Conservation (phyloP, 257 asterid species). For the Jacaranda mimosifolia region DNA sequence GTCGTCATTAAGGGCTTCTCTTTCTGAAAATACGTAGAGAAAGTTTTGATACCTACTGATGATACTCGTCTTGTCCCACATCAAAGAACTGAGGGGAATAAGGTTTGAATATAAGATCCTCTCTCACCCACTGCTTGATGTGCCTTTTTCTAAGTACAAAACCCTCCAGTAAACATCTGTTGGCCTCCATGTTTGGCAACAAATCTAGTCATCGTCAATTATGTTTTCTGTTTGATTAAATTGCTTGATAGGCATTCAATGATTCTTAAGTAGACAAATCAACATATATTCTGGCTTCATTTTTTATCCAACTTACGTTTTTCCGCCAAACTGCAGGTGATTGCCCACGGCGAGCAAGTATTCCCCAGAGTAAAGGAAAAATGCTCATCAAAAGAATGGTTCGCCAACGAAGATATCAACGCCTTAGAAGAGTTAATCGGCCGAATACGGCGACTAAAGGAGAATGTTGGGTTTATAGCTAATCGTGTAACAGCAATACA, state of each 20-base stretch:
- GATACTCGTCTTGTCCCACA: too few relatives aligned
- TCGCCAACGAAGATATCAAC: constrained; percentile 71
- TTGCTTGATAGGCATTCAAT: too few relatives aligned
- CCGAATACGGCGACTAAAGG: constrained; percentile 87
- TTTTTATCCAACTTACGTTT: neutral
- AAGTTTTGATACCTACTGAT: neutral
- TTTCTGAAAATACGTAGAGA: neutral
- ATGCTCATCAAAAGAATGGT: constrained; percentile 91
- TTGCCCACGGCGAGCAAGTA: constrained; percentile 93
- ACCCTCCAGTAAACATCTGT: too few relatives aligned
- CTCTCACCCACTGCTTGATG: too few relatives aligned
- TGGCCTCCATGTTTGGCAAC: too few relatives aligned
- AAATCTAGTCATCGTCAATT: too few relatives aligned
- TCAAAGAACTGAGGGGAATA: too few relatives aligned
- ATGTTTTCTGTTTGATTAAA: too few relatives aligned
- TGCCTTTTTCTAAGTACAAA: too few relatives aligned
- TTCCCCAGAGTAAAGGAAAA: constrained; percentile 93
- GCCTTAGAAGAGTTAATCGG: constrained; percentile 90
- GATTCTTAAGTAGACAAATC: neutral
- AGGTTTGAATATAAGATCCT: too few relatives aligned
- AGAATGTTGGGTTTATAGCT: constrained; percentile 89
- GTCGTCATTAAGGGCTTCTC: neutral
- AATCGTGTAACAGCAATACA: constrained; percentile 95
- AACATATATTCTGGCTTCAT: neutral
- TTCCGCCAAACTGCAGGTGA: constrained; percentile 60